Evolutionary conservation across 1,284 basidiomycete species (phyloP), one percentile per base, ranked within the genome.

Genomic region (Kalmanozyma brasiliensis): DNA sequence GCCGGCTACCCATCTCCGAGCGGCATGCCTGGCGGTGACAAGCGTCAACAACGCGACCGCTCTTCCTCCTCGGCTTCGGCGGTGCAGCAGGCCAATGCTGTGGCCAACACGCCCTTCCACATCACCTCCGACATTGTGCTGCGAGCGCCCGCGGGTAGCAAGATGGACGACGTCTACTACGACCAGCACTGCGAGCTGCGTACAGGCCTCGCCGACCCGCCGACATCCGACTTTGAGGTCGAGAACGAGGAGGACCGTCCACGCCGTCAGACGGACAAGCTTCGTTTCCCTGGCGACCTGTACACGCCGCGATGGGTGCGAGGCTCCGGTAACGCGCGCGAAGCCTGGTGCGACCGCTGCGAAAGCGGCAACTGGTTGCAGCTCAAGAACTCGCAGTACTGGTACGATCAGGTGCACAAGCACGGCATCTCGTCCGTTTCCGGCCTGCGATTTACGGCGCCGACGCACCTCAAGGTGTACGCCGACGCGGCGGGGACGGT

Each of bases 291-390:
- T 14, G 65, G 62, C n/a, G 74, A 77, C 33, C 60, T 74, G 14
- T 77, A 77, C 24, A 77, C 73, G 20, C 74, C 74, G 11, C 51
- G 57, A 16, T 77, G 72, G 72, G 73, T 77, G 16, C 64, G 74
- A 16, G 68, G 73, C 26, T 57, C 61, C 6, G 73, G 74, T 38
- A 69, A 71, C 22, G 55, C 67, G 3, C 52, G 74, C 16, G 74
- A 77, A 46, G 74, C 67, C 23, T 77, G 68, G 68, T 77, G 74
- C 53, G 71, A 67, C 35, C 65, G 67, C 1, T 77, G 74, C 45
- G 69, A 73, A 42, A 51, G 57, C 43, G 74, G 74, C 48, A 68
- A 65, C 44, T 77, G 74, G 74, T 37, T 77, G 23, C 68, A 75
- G 49, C 43, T 77, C 19, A 77, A 77, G 49, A 74, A 69, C 38